Evolutionary conservation across 2,329 filamentous ascomycete species (phyloP).

Genomic region (Aspergillus japonicus): DNA sequence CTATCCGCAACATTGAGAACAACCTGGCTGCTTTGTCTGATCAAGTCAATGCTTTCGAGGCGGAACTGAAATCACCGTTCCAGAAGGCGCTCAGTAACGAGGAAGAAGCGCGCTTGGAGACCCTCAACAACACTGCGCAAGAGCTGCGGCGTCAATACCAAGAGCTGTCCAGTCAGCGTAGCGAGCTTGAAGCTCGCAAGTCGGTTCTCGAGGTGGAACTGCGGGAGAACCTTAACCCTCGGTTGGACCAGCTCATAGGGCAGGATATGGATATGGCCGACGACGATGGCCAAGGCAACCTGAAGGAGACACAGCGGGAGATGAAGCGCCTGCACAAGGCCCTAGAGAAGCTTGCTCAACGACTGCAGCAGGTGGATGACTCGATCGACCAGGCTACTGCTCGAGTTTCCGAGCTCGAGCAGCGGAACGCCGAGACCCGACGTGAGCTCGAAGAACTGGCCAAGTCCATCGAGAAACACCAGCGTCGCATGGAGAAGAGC

Average conservation of each 20-base stretch:
- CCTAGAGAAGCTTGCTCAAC: conserved; percentile 65
- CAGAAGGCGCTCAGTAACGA: conserved; percentile 80
- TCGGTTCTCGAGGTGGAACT: conserved; percentile 81
- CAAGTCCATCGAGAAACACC: conserved; percentile 75
- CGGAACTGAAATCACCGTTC: conserved; percentile 81
- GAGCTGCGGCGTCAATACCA: conserved; percentile 75
- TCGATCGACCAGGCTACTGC: conserved; percentile 62
- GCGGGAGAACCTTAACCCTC: conserved; percentile 82
- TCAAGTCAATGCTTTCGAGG: conserved; percentile 72
- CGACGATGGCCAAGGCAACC: conserved; percentile 58
- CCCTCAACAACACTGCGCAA: conserved; percentile 66
- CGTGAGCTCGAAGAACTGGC: conserved; percentile 73
- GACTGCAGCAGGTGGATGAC: conserved; percentile 71
- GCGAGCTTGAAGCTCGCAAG: conserved; percentile 77
- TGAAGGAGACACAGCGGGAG: conserved; percentile 78
- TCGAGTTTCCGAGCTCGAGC: conserved; percentile 59
- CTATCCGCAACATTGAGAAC: conserved; percentile 66
- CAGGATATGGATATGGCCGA: conserved; percentile 67
- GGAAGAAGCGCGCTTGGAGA: conserved; percentile 80
- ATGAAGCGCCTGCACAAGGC: conserved; percentile 73
- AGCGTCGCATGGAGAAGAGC: conserved; percentile 88
- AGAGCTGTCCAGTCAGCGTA: conserved; percentile 68
- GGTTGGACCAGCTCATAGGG: conserved; percentile 79
- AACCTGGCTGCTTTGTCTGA: conserved; percentile 75
- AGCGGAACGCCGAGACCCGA: conserved; percentile 63